These are phyloP conservation scores for Smallanthus sonchifolius DNA, from an alignment of 129 eudicot genomes.

Conservation along the genomic window DNA sequence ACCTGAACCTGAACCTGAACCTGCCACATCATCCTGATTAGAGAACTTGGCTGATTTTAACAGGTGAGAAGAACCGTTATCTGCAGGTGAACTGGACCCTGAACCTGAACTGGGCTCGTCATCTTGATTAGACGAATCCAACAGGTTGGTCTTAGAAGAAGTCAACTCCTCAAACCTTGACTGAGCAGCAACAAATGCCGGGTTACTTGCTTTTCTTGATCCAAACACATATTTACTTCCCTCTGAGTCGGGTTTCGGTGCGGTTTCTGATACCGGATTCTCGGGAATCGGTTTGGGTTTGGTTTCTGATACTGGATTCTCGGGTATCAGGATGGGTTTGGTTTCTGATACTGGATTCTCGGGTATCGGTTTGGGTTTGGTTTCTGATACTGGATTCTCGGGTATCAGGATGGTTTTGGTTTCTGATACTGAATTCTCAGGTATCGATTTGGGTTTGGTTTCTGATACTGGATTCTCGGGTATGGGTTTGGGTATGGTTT, in stretches of 20 bases:
- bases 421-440: background rate
- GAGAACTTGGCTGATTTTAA: background rate
- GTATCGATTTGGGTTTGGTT: too few relatives aligned
- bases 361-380: background rate
- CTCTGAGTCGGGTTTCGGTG: slow-evolving; percentile 49
- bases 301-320: background rate
- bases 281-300: background rate
- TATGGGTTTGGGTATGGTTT: too few relatives aligned
- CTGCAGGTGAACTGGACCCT: background rate
- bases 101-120: slow-evolving; percentile 6
- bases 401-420: slow-evolving; percentile 19
- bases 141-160: slow-evolving; percentile 38
- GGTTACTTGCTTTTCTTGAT: slow-evolving; percentile 65
- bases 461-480: background rate
- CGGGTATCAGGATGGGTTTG: background rate
- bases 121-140: slow-evolving; percentile 31
- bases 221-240: slow-evolving; percentile 47
- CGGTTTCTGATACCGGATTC: slow-evolving; percentile 19
- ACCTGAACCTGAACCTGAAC: slow-evolving; percentile 1
- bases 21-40: slow-evolving; percentile 20
- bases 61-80: slow-evolving; percentile 1
- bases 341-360: background rate
- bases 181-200: slow-evolving; percentile 88
- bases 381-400: background rate
- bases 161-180: slow-evolving; percentile 80